phyloP scores from a whole-genome alignment of 2,329 filamentous ascomycete species.

The Lasiodiplodia theobromae region DNA sequence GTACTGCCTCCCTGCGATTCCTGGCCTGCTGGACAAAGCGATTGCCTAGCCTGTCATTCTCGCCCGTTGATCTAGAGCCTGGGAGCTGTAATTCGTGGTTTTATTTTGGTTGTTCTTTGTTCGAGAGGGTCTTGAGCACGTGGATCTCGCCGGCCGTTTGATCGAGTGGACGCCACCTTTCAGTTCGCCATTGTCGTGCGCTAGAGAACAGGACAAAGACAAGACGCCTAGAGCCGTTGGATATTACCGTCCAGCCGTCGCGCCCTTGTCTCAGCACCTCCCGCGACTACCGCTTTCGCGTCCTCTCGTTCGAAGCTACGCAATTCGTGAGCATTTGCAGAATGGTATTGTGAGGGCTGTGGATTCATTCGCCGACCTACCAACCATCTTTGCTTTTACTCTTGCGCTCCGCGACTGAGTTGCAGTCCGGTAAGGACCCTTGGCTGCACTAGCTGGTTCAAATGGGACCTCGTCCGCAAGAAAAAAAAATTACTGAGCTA shows the following conservation, averaged over 20 bases:
- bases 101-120: slow-evolving; percentile 26
- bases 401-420: slow-evolving; percentile 42
- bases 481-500: background rate
- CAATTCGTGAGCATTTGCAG: slow-evolving; percentile 35
- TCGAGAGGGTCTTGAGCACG: slow-evolving; percentile 22
- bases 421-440: slow-evolving; percentile 45
- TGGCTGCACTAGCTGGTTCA: background rate
- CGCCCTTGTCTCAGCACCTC: slow-evolving; percentile 34
- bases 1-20: slow-evolving; percentile 10
- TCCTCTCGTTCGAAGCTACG: slow-evolving; percentile 37
- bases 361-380: slow-evolving; percentile 20
- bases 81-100: slow-evolving; percentile 20
- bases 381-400: slow-evolving; percentile 26
- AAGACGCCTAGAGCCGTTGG: background rate
- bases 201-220: slow-evolving; percentile 12
- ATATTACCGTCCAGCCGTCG: slow-evolving; percentile 29
- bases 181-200: slow-evolving; percentile 20
- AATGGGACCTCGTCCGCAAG: background rate
- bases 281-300: slow-evolving; percentile 35
- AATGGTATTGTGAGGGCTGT: slow-evolving; percentile 26
- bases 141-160: slow-evolving; percentile 12
- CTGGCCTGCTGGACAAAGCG: slow-evolving; percentile 11
- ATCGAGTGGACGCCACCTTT: slow-evolving; percentile 23
- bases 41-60: background rate
- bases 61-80: slow-evolving; percentile 15